Evolutionary conservation across 1,284 basidiomycete species (phyloP).

Genomic region (Inonotus hispidus): DNA sequence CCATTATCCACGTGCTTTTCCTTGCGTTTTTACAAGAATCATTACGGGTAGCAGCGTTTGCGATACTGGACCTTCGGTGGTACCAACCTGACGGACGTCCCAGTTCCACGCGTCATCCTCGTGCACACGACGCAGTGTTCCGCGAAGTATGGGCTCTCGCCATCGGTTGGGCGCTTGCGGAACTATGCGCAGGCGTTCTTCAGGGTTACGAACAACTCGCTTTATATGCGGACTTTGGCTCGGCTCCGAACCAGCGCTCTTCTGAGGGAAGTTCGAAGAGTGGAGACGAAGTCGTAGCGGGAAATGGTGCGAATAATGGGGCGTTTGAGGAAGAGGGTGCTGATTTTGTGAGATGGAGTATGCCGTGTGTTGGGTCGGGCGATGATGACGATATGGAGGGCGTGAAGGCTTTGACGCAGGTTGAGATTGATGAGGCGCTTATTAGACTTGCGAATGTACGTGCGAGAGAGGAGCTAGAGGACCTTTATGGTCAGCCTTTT

Average conservation of each 20-base stretch:
- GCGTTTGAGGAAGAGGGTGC: constrained; percentile 3
- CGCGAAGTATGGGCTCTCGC: constrained; percentile 67
- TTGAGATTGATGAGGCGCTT: constrained; percentile 45
- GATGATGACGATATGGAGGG: neutral
- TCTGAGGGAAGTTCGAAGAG: constrained; percentile 40
- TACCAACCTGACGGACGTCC: constrained; percentile 17
- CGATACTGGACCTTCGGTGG: constrained; percentile 34
- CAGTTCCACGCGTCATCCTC: constrained; percentile 41
- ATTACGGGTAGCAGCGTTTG: constrained; percentile 50
- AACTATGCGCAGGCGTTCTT: constrained; percentile 52
- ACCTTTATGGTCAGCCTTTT: constrained; percentile 65
- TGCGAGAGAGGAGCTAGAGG: constrained; percentile 66
- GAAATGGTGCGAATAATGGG: constrained; percentile 1
- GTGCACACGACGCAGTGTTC: constrained; percentile 50
- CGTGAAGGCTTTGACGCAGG: constrained; percentile 10
- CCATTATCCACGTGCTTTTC: constrained; percentile 42
- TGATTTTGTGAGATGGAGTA: neutral
- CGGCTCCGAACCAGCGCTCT: neutral
- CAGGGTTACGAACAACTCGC: constrained; percentile 65
- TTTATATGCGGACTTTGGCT: constrained; percentile 53
- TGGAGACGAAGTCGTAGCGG: constrained; percentile 31
- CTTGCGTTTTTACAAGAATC: constrained; percentile 46
- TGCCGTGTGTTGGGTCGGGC: neutral
- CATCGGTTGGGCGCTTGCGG: constrained; percentile 63
- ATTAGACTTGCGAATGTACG: constrained; percentile 51